These are phyloP conservation scores for Thuja plicata DNA, from an alignment of 83 land plant species.

Conservation along the genomic window DNA sequence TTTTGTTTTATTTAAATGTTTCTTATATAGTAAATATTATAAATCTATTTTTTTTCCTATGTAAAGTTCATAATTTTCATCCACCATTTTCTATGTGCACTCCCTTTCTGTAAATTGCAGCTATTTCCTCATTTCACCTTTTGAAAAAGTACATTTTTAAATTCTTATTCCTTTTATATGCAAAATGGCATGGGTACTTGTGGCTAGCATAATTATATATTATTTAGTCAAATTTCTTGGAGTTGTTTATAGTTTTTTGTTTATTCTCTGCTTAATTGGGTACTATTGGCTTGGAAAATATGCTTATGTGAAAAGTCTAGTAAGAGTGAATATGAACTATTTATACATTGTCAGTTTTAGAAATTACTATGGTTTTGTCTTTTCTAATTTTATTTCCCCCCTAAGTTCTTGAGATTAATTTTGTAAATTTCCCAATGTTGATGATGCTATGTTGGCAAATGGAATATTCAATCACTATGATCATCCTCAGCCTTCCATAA, in stretches of 20 bases:
- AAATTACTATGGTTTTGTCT: conserved; percentile 5
- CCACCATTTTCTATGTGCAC: too few relatives aligned
- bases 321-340: conserved; percentile 11
- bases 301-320: conserved; percentile 82
- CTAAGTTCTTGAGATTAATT: conserved; percentile 92
- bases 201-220: background rate
- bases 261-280: background rate
- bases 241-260: background rate
- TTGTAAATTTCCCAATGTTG: conserved; percentile 98
- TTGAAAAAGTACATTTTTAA: background rate
- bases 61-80: background rate
- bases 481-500: too few relatives aligned
- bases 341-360: background rate
- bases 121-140: background rate
- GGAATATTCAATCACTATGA: conserved; percentile 98
- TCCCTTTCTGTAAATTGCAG: background rate
- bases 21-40: background rate
- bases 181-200: background rate
- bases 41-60: background rate
- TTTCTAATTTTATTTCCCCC: conserved; percentile 6
- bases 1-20: background rate
- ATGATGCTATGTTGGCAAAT: conserved; percentile 97
- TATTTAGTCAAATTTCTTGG: background rate
- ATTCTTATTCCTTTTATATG: background rate
- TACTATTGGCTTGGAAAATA: too few relatives aligned